Percentiles rank a stretch among this genome's conserved stretches.
Conservation (phyloP, 441 rosid species). For the Cnidoscolus chayamansa region DNA sequence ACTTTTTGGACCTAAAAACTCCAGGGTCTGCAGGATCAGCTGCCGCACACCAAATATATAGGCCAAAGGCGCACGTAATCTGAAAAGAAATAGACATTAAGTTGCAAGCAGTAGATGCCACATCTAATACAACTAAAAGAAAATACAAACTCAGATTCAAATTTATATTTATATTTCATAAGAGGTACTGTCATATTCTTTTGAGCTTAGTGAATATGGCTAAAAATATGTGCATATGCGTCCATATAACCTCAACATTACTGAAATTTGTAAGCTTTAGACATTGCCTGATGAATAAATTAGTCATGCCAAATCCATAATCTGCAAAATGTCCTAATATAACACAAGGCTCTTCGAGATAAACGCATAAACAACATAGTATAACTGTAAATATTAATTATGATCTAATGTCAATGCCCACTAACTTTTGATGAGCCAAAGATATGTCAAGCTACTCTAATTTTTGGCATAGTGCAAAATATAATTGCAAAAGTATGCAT, state of each 20-base stretch:
- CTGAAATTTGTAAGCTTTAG: not conserved
- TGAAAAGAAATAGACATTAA: slow-evolving; percentile 36
- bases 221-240: no score
- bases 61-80: slow-evolving; percentile 82
- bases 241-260: not conserved
- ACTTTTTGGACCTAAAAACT: slow-evolving; percentile 86
- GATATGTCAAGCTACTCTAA: not conserved
- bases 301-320: not conserved
- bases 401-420: not conserved
- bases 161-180: no score
- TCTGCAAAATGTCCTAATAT: not conserved
- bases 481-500: not conserved
- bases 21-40: slow-evolving; percentile 96
- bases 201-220: no score
- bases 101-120: not conserved
- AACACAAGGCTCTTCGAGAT: not conserved
- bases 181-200: no score
- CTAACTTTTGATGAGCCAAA: not conserved
- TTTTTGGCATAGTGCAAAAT: not conserved
- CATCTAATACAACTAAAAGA: not conserved
- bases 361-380: not conserved
- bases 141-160: not conserved
- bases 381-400: not conserved
- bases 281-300: not conserved
- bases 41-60: slow-evolving; percentile 97